These are phyloP conservation scores for Pseudocercospora eumusae DNA, from an alignment of 2,329 filamentous ascomycete species.

Conservation along the genomic window DNA sequence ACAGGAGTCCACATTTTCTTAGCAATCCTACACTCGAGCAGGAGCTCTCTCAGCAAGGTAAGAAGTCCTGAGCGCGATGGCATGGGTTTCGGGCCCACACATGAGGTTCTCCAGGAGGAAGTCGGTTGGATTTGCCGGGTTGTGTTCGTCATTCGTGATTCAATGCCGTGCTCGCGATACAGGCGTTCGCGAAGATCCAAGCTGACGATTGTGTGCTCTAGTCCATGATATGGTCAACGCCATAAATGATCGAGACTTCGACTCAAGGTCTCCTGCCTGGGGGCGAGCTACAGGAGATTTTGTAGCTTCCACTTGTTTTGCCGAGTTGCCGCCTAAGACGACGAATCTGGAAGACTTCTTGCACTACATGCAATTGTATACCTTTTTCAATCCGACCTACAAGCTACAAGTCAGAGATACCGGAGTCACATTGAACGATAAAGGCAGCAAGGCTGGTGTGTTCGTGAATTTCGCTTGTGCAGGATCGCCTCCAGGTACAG, in stretches of 20 bases:
- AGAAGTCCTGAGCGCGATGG: background rate
- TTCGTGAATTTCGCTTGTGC: slow-evolving; percentile 2
- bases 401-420: background rate
- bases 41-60: background rate
- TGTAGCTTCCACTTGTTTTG: background rate
- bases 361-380: background rate
- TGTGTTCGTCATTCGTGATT: background rate
- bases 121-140: background rate
- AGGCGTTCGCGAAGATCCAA: background rate
- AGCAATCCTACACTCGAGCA: slow-evolving; percentile 7
- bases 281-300: background rate
- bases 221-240: background rate
- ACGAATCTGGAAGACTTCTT: slow-evolving; percentile 5
- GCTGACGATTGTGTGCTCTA: background rate
- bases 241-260: slow-evolving; percentile 9
- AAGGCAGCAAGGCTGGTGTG: background rate
- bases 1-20: background rate
- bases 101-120: background rate
- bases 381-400: background rate
- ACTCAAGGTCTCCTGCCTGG: slow-evolving; percentile 10
- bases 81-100: background rate
- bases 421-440: slow-evolving; percentile 2
- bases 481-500: background rate
- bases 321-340: slow-evolving; percentile 1
- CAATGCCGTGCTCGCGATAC: background rate